Evolutionary conservation across 1,139 yeast species (phyloP).

Genomic region (Geotrichum macrosporum): DNA sequence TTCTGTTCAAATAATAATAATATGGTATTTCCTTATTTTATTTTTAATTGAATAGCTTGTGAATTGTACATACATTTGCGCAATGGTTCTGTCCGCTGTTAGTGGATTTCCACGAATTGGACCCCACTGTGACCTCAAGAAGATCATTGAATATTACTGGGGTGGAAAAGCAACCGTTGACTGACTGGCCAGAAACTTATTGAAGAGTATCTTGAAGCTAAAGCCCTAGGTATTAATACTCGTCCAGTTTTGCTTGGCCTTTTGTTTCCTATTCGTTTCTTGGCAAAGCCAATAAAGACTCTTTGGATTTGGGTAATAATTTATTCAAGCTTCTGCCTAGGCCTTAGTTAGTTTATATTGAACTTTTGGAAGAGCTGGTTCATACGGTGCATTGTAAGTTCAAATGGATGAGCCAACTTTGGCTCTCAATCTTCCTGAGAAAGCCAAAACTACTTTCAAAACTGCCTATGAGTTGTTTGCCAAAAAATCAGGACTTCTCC

Average conservation of each 20-base stretch:
- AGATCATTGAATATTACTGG: conserved; percentile 99
- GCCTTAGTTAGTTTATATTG: conserved; percentile 87
- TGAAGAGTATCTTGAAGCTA: conserved; percentile 96
- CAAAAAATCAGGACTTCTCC: conserved; percentile 62
- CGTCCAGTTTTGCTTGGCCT: conserved; percentile 97
- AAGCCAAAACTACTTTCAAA: conserved; percentile 79
- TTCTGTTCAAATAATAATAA: no score
- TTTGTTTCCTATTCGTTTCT: conserved; percentile 88
- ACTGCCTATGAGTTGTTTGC: conserved; percentile 74
- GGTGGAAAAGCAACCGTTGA: conserved; percentile 83
- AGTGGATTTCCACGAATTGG: conserved; percentile 98
- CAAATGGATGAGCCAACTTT: conserved; percentile 97
- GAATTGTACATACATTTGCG: background rate
- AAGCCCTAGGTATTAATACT: conserved; percentile 89
- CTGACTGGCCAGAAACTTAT: conserved; percentile 95
- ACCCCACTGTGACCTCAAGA: conserved; percentile 98
- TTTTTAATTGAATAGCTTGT: background rate
- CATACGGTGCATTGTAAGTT: conserved; percentile 91
- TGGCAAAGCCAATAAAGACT: conserved; percentile 98
- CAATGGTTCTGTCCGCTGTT: conserved; percentile 70
- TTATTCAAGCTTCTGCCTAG: conserved; percentile 85
- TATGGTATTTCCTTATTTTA: no score
- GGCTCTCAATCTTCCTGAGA: conserved; percentile 86
- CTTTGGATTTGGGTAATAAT: conserved; percentile 86
- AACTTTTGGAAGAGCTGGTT: conserved; percentile 81